A percentile compares a stretch with the other conserved stretches of the same genome.
These are phyloP conservation scores for Penicillium fuscoglaucum DNA, from an alignment of 2,329 filamentous ascomycete species.

Conservation along the genomic window DNA sequence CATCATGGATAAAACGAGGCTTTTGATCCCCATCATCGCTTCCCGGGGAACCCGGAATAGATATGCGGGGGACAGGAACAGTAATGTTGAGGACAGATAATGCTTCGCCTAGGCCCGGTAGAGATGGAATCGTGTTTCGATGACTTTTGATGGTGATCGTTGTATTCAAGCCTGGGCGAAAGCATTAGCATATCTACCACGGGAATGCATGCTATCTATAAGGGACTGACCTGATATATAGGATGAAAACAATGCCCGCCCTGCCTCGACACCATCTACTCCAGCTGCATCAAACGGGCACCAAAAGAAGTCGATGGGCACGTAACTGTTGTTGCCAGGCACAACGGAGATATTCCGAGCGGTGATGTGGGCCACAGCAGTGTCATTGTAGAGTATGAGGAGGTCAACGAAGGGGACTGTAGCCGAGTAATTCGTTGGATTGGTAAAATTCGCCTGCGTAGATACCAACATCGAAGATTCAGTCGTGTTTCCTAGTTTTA, in stretches of 20 bases:
- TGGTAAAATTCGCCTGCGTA: slow-evolving; percentile 78
- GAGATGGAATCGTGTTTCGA: slow-evolving; percentile 67
- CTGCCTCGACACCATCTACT: slow-evolving; percentile 59
- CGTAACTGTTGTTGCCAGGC: slow-evolving; percentile 69
- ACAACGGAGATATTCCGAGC: slow-evolving; percentile 63
- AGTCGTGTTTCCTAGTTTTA: slow-evolving; percentile 73
- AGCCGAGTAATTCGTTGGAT: slow-evolving; percentile 84
- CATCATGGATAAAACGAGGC: slow-evolving; percentile 76
- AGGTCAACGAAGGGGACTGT: slow-evolving; percentile 77
- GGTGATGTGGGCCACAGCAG: slow-evolving; percentile 72
- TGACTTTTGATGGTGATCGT: slow-evolving; percentile 74
- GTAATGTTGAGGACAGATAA: slow-evolving; percentile 71
- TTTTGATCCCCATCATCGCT: slow-evolving; percentile 45
- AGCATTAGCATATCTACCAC: slow-evolving; percentile 8
- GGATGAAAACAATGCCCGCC: slow-evolving; percentile 73
- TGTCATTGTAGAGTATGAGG: slow-evolving; percentile 71
- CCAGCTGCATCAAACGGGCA: slow-evolving; percentile 67
- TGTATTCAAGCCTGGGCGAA: slow-evolving; percentile 67
- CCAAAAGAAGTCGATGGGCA: slow-evolving; percentile 71
- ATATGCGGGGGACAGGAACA: slow-evolving; percentile 68
- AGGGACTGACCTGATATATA: slow-evolving; percentile 70
- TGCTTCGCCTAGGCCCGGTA: slow-evolving; percentile 70
- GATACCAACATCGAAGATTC: slow-evolving; percentile 68
- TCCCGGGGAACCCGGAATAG: slow-evolving; percentile 53
- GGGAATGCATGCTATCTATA: not conserved